phyloP scores from a whole-genome alignment of 2,329 filamentous ascomycete genomes.

The Leptographium flavum region DNA sequence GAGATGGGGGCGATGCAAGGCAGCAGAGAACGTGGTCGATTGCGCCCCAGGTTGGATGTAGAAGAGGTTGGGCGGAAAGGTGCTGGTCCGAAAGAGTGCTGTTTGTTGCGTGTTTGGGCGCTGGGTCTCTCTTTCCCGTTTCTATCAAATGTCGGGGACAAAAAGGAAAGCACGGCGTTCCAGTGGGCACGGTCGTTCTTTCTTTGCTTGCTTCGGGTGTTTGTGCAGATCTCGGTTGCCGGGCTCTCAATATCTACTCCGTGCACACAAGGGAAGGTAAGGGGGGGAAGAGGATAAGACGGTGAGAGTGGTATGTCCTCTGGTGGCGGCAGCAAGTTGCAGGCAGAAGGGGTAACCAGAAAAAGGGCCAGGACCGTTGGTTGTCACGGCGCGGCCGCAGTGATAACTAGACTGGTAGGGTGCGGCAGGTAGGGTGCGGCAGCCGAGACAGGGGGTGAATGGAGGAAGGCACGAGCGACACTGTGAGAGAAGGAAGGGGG shows the following conservation, averaged over 20 bases:
- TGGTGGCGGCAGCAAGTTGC: constrained; percentile 4
- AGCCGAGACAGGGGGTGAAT: constrained; percentile 3
- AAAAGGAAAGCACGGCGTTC: background rate
- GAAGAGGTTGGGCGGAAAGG: background rate
- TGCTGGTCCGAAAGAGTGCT: background rate
- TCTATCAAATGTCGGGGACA: background rate
- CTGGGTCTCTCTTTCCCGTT: background rate
- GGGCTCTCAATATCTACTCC: background rate
- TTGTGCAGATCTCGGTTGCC: background rate
- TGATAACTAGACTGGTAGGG: constrained; percentile 8
- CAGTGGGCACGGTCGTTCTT: background rate
- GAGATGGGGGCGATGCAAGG: too few species aligned
- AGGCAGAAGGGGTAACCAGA: constrained; percentile 6
- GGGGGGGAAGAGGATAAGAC: constrained; percentile 1
- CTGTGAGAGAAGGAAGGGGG: constrained; percentile 5
- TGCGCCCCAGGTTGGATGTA: background rate
- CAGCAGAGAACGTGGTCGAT: background rate
- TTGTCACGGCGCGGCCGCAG: constrained; percentile 5
- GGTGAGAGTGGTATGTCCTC: constrained; percentile 6
- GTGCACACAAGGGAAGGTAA: constrained; percentile 1
- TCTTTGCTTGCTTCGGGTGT: background rate
- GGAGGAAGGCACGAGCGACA: constrained; percentile 2
- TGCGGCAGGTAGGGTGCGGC: constrained; percentile 4
- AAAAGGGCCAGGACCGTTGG: constrained; percentile 7
- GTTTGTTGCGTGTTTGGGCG: background rate